phyloP scores from a whole-genome alignment of 805 yeast genomes.

The Zygoascus bituminiphila region DNA sequence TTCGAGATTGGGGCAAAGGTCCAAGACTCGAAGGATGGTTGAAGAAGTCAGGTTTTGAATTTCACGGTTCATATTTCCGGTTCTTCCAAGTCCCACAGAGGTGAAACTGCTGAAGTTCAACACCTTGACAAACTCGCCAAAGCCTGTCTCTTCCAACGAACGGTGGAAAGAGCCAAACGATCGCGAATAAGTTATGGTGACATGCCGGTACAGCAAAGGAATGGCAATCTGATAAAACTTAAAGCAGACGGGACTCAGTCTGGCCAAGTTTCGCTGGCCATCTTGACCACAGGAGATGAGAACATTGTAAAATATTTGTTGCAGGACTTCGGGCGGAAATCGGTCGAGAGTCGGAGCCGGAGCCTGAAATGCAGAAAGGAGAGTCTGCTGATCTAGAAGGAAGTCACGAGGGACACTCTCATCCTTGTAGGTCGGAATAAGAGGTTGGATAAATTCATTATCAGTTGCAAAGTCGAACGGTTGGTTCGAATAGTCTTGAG shows the following conservation, averaged over 20 bases:
- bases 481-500: neutral
- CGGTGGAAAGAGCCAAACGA: constrained; percentile 64
- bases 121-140: constrained; percentile 48
- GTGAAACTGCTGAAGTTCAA: constrained; percentile 86
- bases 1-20: constrained; percentile 51
- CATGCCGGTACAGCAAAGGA: constrained; percentile 31
- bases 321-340: constrained; percentile 23
- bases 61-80: constrained; percentile 82
- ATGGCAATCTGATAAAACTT: constrained; percentile 29
- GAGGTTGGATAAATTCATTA: neutral
- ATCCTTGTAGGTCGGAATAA: neutral
- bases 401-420: constrained; percentile 1
- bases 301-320: constrained; percentile 21
- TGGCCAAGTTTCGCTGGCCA: constrained; percentile 15
- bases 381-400: neutral
- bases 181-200: constrained; percentile 64
- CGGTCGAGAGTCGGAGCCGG: constrained; percentile 7
- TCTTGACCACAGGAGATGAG: constrained; percentile 7
- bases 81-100: constrained; percentile 80
- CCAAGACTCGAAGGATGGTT: constrained; percentile 58
- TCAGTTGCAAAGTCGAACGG: neutral
- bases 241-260: constrained; percentile 22
- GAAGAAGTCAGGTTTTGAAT: constrained; percentile 80
- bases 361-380: neutral
- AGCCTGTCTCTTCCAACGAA: constrained; percentile 44